Evolutionary conservation across 2,329 filamentous ascomycete species (phyloP).

Genomic region (Acephala macrosclerotiorum): DNA sequence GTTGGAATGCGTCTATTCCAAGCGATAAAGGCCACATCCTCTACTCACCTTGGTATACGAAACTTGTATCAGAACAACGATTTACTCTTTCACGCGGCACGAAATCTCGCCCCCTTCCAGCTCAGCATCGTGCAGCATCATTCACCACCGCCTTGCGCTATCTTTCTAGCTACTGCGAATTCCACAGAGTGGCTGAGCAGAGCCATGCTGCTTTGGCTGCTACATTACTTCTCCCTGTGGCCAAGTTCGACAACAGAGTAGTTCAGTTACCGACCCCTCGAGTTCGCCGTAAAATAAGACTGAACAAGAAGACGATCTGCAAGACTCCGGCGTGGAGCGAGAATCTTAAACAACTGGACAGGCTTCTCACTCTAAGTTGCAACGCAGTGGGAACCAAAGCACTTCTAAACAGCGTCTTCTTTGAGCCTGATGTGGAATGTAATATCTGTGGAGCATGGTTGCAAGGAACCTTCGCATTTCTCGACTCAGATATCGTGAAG

Average conservation of each 20-base stretch:
- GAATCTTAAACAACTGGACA: conserved; percentile 24
- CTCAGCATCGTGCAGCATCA: conserved; percentile 30
- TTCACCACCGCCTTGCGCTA: conserved; percentile 38
- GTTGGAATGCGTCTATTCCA: conserved; percentile 39
- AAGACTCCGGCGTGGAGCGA: conserved; percentile 24
- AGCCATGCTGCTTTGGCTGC: conserved; percentile 42
- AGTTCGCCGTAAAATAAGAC: conserved; percentile 28
- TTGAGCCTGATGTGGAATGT: conserved; percentile 31
- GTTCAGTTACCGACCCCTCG: conserved; percentile 30
- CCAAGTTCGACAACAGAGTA: conserved; percentile 37
- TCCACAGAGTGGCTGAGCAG: conserved; percentile 39
- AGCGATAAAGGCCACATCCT: conserved; percentile 35
- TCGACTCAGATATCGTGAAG: conserved; percentile 32
- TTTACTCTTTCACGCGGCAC: conserved; percentile 30
- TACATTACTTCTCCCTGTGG: conserved; percentile 41
- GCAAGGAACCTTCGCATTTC: conserved; percentile 34
- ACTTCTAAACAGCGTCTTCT: conserved; percentile 36
- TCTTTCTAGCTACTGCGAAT: conserved; percentile 40
- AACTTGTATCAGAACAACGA: conserved; percentile 30
- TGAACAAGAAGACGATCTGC: conserved; percentile 16
- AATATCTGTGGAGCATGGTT: conserved; percentile 37
- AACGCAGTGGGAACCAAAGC: conserved; percentile 34
- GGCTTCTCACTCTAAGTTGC: conserved; percentile 35
- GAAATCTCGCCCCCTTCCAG: conserved; percentile 25
- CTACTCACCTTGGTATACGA: conserved; percentile 37